A percentile compares a stretch with the other conserved stretches of the same genome.
Evolutionary conservation across 164 flowering plant genomes (phyloP).

Genomic region (Annona squamosa): DNA sequence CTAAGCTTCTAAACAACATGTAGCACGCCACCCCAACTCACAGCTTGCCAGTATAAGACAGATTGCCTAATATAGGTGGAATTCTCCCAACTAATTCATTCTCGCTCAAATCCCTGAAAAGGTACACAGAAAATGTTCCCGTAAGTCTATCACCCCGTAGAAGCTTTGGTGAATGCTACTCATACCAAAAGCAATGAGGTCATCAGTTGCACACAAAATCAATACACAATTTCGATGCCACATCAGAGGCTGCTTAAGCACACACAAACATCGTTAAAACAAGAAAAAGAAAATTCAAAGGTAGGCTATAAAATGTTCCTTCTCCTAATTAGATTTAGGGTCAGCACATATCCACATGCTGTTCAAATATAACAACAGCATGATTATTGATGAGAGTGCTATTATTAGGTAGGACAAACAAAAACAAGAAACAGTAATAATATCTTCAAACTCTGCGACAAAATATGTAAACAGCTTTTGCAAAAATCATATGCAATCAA

Average conservation of each 20-base stretch:
- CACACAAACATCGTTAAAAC: no score
- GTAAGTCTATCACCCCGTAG: neutral
- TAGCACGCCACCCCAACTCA: constrained; percentile 25
- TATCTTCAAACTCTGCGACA: no score
- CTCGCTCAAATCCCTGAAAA: constrained; percentile 78
- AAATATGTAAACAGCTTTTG: no score
- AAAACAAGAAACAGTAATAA: no score
- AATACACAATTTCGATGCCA: neutral
- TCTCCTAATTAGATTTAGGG: no score
- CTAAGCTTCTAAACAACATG: neutral
- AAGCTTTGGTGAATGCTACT: neutral
- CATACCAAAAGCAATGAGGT: neutral
- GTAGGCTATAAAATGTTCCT: no score
- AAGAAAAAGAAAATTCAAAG: no score
- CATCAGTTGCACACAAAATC: neutral
- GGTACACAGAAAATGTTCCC: neutral
- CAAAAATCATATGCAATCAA: no score
- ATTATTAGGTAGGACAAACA: no score
- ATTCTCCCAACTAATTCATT: constrained; percentile 78
- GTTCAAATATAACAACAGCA: no score
- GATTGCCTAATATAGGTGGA: constrained; percentile 83
- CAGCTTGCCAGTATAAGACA: constrained; percentile 88
- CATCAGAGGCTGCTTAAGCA: neutral
- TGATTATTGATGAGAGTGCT: no score
- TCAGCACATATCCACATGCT: no score